Percentiles rank a stretch among this genome's conserved stretches.
Evolutionary conservation across 371 early-diverging fungal genomes (phyloP).

Genomic region (Zopfochytrium polystomum): DNA sequence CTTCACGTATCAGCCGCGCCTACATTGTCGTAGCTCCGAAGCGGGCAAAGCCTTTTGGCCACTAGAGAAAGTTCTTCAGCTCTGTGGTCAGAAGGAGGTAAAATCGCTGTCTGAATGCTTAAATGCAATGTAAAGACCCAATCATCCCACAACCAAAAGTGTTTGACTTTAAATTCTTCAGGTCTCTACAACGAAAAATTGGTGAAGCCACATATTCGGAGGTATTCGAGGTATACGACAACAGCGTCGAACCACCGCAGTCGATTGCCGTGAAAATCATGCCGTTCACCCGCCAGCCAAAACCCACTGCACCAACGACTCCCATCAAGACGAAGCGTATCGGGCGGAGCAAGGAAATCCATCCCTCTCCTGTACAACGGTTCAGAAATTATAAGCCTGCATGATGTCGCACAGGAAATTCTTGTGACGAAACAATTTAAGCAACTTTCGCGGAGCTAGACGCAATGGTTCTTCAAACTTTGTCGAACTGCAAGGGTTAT

Average conservation of each 20-base stretch:
- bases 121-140: too few species aligned
- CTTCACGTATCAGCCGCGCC: too few species aligned
- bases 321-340: too few species aligned
- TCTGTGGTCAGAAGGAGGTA: too few species aligned
- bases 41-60: too few species aligned
- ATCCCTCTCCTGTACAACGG: conserved; percentile 8
- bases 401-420: conserved; percentile 31
- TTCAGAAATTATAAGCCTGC: conserved; percentile 11
- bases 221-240: conserved; percentile 22
- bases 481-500: conserved; percentile 13
- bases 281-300: conserved; percentile 22
- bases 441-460: conserved; percentile 8
- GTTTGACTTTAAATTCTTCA: too few species aligned
- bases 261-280: conserved; percentile 34
- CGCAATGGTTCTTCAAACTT: not conserved
- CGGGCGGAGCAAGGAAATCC: too few species aligned
- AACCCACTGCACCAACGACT: too few species aligned
- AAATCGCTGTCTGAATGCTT: too few species aligned
- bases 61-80: too few species aligned
- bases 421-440: conserved; percentile 22
- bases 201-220: conserved; percentile 46
- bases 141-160: too few species aligned
- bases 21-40: too few species aligned
- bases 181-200: conserved; percentile 28
- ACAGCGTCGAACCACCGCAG: not conserved